Evolutionary conservation across 129 eudicot genomes (phyloP).

Genomic region (Oenanthe sinensis): DNA sequence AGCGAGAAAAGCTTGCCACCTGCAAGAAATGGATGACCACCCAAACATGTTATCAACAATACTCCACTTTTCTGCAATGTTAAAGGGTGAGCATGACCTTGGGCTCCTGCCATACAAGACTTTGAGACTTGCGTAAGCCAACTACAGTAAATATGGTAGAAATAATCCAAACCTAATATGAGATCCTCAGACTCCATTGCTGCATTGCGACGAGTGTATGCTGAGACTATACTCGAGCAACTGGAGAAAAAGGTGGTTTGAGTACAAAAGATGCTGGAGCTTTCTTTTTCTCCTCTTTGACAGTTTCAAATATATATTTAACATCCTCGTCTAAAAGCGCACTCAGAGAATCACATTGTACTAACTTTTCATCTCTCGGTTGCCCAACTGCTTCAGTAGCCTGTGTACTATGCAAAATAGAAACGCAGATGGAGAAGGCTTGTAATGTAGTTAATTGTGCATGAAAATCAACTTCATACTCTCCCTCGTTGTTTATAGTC

Average conservation of each 20-base stretch:
- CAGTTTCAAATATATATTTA: slow-evolving; percentile 43
- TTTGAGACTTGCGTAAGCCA: neutral
- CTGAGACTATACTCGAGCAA: slow-evolving; percentile 46
- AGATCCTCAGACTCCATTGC: neutral
- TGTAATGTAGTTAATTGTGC: slow-evolving; percentile 67
- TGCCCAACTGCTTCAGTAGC: slow-evolving; percentile 32
- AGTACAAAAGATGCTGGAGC: slow-evolving; percentile 42
- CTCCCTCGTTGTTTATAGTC: slow-evolving; percentile 39
- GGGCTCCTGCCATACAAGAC: neutral
- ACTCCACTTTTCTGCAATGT: neutral
- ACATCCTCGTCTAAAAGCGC: slow-evolving; percentile 62
- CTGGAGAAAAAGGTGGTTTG: slow-evolving; percentile 78
- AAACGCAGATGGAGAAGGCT: slow-evolving; percentile 74
- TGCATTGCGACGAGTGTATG: neutral
- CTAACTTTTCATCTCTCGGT: slow-evolving; percentile 34
- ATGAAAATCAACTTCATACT: slow-evolving; percentile 69
- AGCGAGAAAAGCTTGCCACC: neutral
- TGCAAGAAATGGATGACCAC: neutral
- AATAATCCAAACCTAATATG: neutral
- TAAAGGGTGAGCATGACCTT: neutral
- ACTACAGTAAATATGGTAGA: neutral
- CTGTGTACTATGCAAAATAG: slow-evolving; percentile 62
- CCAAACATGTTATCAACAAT: neutral
- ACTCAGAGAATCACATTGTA: slow-evolving; percentile 56
- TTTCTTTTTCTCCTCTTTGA: slow-evolving; percentile 56